Evolutionary conservation across 192 early-diverging fungal species (phyloP).

Genomic region (Gamsiella multidivaricata): DNA sequence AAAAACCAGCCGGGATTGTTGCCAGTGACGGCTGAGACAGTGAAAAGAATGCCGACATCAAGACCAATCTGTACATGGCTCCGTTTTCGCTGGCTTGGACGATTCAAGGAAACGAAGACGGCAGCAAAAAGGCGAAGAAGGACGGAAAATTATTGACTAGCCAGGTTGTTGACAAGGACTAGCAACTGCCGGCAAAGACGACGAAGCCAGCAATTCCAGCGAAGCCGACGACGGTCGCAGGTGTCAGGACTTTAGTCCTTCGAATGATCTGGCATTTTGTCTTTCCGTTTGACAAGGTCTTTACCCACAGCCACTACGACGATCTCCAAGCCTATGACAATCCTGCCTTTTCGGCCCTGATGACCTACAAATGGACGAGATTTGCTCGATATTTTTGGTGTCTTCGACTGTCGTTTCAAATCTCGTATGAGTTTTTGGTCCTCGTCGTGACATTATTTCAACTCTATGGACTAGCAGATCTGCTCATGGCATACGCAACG

Average conservation of each 20-base stretch:
- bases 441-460: constrained; percentile 11
- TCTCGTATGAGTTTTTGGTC: constrained; percentile 10
- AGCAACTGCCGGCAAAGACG: too few relatives aligned
- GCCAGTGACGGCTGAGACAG: constrained; percentile 1
- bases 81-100: constrained; percentile 13
- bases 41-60: constrained; percentile 14
- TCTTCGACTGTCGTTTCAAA: constrained; percentile 11
- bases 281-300: constrained; percentile 2
- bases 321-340: constrained; percentile 17
- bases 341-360: neutral
- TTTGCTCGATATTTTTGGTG: constrained; percentile 16
- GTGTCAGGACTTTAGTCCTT: neutral
- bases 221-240: neutral
- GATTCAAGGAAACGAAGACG: too few relatives aligned
- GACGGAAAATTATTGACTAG: constrained; percentile 6
- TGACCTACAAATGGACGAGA: constrained; percentile 14
- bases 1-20: constrained; percentile 1
- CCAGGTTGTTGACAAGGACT: too few relatives aligned
- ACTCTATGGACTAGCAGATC: too few relatives aligned
- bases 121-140: constrained; percentile 8
- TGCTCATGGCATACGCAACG: too few relatives aligned
- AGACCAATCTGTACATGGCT: constrained; percentile 9
- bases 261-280: constrained; percentile 19
- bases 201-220: too few relatives aligned
- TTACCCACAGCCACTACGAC: neutral